Percentiles rank a stretch among this genome's conserved stretches.
Conservation (phyloP, 129 eudicot species). For the Pittosporum tobira region DNA sequence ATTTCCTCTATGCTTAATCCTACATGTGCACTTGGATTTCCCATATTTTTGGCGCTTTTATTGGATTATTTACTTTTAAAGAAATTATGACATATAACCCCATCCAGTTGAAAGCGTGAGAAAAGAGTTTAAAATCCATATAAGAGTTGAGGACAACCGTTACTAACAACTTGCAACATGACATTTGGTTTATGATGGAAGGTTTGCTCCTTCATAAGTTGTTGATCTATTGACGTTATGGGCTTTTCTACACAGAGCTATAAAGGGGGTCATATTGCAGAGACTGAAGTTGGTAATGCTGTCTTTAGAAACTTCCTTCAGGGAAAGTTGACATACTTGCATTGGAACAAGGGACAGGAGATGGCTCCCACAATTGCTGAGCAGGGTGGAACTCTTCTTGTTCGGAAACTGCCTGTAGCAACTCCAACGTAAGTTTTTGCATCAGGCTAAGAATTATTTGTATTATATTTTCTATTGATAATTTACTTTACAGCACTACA, state of each 20-base stretch:
- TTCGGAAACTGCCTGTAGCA: constrained; percentile 67
- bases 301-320: constrained; percentile 43
- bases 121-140: neutral
- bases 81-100: neutral
- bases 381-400: constrained; percentile 87
- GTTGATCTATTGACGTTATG: neutral
- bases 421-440: constrained; percentile 48
- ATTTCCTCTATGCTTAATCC: too few species aligned
- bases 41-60: too few species aligned
- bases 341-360: constrained; percentile 77
- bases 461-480: neutral
- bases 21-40: too few species aligned
- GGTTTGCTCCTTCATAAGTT: neutral
- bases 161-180: neutral
- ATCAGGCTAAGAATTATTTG: neutral
- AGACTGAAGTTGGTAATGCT: constrained; percentile 34
- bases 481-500: too few species aligned
- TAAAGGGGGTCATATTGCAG: constrained; percentile 33
- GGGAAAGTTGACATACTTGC: constrained; percentile 73
- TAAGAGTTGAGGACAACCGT: neutral
- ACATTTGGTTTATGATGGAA: neutral
- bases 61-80: too few species aligned
- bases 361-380: constrained; percentile 78
- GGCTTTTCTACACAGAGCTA: constrained; percentile 29
- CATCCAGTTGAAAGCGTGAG: neutral